Base-by-base conservation (phyloP, 495 filamentous ascomycete genomes). In the Achaetomiella virescens region DNA sequence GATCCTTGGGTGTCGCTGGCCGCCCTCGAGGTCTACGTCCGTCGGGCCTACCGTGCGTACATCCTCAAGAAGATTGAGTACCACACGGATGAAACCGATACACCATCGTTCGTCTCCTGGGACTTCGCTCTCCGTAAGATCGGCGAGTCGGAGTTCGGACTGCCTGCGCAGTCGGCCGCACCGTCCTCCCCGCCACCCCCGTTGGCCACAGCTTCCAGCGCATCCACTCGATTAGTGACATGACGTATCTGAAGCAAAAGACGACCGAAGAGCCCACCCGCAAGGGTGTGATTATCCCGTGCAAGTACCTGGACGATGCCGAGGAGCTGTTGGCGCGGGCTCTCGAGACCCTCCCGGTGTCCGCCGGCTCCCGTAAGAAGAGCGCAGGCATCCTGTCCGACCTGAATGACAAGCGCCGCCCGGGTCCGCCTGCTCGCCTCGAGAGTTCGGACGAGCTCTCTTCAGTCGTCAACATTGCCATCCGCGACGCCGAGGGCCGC, bases 1-100 rank as follows among this genome's bases (percentile, higher is more conserved):
- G 93, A 98, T 67, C 87, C 88, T 12, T 97, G 91, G 91, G 93
- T 98, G 38, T 90, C 91, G 1, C 75, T 96, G 53, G 93, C 93
- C 48, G 89, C 95, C 41, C 79, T 97, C 25, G 95, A 98, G 66
- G 91, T 97, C 31, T 98, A 98, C 67, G 84, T 95, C 55, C 93
- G 93, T 58, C 90, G 93, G 53, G 93, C 93, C 10, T 98, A 98
- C 73, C 88, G 92, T 77, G 93, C 93, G 2, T 98, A 98, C 68
- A 82, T 85, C 54, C 72, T 98, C 27, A 89, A 95, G 79, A 78
- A 81, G 49, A 84, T 97, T 53, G 81, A 96, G 48, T 98, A 98
- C 73, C 85, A 90, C 65, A 82, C 81, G 46, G 76, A 84, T 29
- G 81, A 90, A 49, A 70, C 72, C 2, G 93, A 97, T 52, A 77